These are phyloP conservation scores for Aspergillus steynii DNA, from an alignment of 495 filamentous ascomycete species.

Conservation along the genomic window DNA sequence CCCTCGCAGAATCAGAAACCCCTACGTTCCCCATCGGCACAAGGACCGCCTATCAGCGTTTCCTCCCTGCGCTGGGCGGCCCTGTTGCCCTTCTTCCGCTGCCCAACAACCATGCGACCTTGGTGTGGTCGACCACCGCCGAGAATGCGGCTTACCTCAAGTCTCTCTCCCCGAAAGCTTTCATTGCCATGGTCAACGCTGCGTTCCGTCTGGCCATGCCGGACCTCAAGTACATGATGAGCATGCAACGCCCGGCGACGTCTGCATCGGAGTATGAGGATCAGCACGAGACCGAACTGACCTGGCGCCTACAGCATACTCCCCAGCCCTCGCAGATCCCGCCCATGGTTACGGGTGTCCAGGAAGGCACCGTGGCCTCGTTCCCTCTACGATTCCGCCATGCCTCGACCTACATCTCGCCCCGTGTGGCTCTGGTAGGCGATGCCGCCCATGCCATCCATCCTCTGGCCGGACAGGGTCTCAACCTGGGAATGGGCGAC, in stretches of 20 bases:
- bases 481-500: slow-evolving; percentile 92
- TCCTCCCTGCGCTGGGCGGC: slow-evolving; percentile 76
- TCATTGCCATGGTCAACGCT: slow-evolving; percentile 87
- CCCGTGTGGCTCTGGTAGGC: slow-evolving; percentile 84
- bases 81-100: slow-evolving; percentile 89
- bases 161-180: slow-evolving; percentile 65
- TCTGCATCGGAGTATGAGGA: slow-evolving; percentile 16
- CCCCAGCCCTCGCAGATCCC: slow-evolving; percentile 53
- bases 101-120: slow-evolving; percentile 74
- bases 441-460: slow-evolving; percentile 96
- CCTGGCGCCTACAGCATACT: slow-evolving; percentile 78
- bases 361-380: slow-evolving; percentile 77
- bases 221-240: slow-evolving; percentile 80
- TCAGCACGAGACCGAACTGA: slow-evolving; percentile 68
- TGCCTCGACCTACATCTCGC: slow-evolving; percentile 85
- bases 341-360: slow-evolving; percentile 62
- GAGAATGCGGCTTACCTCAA: slow-evolving; percentile 78
- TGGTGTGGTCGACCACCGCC: slow-evolving; percentile 93
- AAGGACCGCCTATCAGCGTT: slow-evolving; percentile 90
- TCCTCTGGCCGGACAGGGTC: slow-evolving; percentile 89
- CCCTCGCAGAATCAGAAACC: slow-evolving; percentile 54
- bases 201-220: slow-evolving; percentile 80
- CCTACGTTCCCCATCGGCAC: slow-evolving; percentile 34
- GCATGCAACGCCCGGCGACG: slow-evolving; percentile 43
- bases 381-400: slow-evolving; percentile 92